phyloP scores from a whole-genome alignment of 257 asterid genomes.

The Galeopsis tetrahit region DNA sequence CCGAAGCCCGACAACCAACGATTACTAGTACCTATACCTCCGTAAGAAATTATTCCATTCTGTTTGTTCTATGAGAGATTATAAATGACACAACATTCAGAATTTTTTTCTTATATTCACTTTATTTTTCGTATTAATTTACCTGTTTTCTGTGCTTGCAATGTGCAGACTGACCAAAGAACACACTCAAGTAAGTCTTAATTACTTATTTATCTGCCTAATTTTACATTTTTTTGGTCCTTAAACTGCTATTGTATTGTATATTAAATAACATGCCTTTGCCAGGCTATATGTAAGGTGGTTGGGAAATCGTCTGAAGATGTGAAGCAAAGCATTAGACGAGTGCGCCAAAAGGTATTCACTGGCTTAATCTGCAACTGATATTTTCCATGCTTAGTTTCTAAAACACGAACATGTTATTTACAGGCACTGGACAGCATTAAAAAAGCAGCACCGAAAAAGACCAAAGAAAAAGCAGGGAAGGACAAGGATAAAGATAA shows the following conservation, averaged over 20 bases:
- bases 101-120: not conserved
- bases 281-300: slow-evolving; percentile 89
- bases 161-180: slow-evolving; percentile 88
- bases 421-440: slow-evolving; percentile 77
- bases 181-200: slow-evolving; percentile 79
- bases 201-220: slow-evolving; percentile 19
- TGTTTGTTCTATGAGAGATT: slow-evolving; percentile 23
- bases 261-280: slow-evolving; percentile 23
- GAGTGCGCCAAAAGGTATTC: slow-evolving; percentile 95
- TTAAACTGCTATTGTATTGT: slow-evolving; percentile 8
- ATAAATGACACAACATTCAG: not conserved
- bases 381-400: slow-evolving; percentile 6
- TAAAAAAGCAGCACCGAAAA: slow-evolving; percentile 72
- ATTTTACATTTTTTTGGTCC: slow-evolving; percentile 27
- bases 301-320: slow-evolving; percentile 91
- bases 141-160: slow-evolving; percentile 37
- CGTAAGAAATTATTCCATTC: slow-evolving; percentile 58
- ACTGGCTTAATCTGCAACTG: slow-evolving; percentile 1
- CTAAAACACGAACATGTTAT: slow-evolving; percentile 15
- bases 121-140: slow-evolving; percentile 3
- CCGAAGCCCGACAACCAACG: slow-evolving; percentile 80
- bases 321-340: slow-evolving; percentile 88
- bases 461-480: slow-evolving; percentile 69
- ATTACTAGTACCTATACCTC: slow-evolving; percentile 78
- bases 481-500: slow-evolving; percentile 80